phyloP scores from a whole-genome alignment of 768 basidiomycete species.

The Sarcomyxa edulis region DNA sequence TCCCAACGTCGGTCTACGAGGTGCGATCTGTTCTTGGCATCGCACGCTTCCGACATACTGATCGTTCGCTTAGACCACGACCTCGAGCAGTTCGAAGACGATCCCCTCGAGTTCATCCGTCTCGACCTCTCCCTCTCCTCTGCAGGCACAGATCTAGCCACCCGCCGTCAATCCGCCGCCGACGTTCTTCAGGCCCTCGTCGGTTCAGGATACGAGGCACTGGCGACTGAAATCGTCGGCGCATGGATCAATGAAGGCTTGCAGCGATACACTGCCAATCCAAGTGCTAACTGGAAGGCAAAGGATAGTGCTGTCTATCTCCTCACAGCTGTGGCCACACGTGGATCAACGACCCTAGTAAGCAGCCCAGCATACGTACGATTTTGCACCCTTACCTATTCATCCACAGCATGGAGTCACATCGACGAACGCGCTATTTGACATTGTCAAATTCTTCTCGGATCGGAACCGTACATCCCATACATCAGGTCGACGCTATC shows the following conservation, averaged over 20 bases:
- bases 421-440: conserved; percentile 84
- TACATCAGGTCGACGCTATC: conserved; percentile 94
- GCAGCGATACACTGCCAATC: conserved; percentile 59
- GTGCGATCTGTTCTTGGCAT: not conserved
- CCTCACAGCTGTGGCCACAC: conserved; percentile 88
- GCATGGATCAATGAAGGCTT: conserved; percentile 80
- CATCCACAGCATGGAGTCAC: conserved; percentile 84
- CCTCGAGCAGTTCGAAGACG: conserved; percentile 94
- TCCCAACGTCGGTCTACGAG: conserved; percentile 83
- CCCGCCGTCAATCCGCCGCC: conserved; percentile 87
- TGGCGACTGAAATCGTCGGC: conserved; percentile 84
- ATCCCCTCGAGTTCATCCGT: conserved; percentile 92
- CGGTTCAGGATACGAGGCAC: conserved; percentile 69
- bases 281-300: conserved; percentile 69
- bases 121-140: conserved; percentile 72
- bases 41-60: not conserved
- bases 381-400: not conserved
- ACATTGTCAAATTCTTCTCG: conserved; percentile 94
- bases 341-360: conserved; percentile 83
- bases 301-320: conserved; percentile 94
- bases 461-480: conserved; percentile 78
- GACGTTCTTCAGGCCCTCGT: conserved; percentile 95
- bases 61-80: conserved; percentile 53
- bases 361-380: conserved; percentile 7
- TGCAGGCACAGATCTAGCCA: conserved; percentile 62